Base-by-base conservation (phyloP, 1,284 basidiomycete genomes). In the Cryptococcus floricola region DNA sequence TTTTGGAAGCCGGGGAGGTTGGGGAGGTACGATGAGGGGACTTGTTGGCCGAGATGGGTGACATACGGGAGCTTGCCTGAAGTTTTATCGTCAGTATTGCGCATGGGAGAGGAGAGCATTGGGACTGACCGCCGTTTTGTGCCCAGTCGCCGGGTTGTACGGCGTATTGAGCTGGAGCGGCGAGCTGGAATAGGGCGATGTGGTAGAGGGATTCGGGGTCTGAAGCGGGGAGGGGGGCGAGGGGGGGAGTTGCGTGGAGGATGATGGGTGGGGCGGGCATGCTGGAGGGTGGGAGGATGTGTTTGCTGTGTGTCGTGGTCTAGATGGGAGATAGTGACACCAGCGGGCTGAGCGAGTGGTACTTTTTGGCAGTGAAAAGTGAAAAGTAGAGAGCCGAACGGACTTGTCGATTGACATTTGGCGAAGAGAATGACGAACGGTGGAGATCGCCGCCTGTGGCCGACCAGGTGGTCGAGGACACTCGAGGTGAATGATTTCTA, bases 1-100 rank as follows among this genome's bases (percentile, higher is more conserved):
- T 73, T 63, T 27, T 56, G 34, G 51, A 60, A 67, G 6, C 54
- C 53, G 1, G 69, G 67, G 13, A 75, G 37, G 2, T 62, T 60
- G 25, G 55, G 25, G 2, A 71, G 56, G 46, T 70, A 60, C 5
- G 39, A 37, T 9, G 52, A n/a, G 4, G 50, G 54, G 16, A 72
- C 53, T 16, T 48, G 48, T 38, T 60, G 57, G 16, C 52, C 60
- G 16, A 65, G 58, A 39, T 71, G 64, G 0, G 69, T 66, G 16
- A 75, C 58, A 42, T 63, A 69, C 5, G 73, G 68, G 38, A 68
- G 52, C 48, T 63, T 60, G 34, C 70, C 70, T 69, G 54, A 4
- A 16, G 14, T 39, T 19, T 19, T 25, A 12, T 19, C 2, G 44
- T 5, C 12, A 34, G 18, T 19, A 27, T 39, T 46, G 23, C 6